Base-by-base conservation (phyloP, 495 filamentous ascomycete genomes). In the Parathielavia appendiculata region DNA sequence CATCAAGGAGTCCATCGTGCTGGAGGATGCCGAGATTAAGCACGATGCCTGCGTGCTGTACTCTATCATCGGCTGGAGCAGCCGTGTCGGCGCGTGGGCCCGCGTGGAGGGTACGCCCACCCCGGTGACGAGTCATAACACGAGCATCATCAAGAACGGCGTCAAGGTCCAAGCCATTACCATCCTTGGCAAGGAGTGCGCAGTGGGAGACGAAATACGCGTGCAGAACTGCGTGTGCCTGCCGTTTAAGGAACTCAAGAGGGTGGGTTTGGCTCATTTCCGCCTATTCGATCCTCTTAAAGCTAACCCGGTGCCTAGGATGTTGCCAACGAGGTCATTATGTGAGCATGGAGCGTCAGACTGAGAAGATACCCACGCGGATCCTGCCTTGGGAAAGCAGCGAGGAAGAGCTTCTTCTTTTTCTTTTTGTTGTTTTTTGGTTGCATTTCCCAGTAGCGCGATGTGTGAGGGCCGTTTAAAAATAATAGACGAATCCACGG, bases 111-210 rank as follows among this genome's bases (percentile, higher is more conserved):
- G 93, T 41, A 96, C 90, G 11, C 92, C 95, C 14, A 96, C 89
- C 36, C 89, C 91, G 2, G 84, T 91, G 44, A 85, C 80, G 32
- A 95, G 86, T 76, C 95, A 99, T 75, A 88, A 84, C 12, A 97
- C 95, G 10, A 96, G 87, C 74, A 91, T 97, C 63, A 76, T 97
- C 66, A 97, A 95, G 83, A 93, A 96, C 61, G 93, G 93, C 35
- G 83, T 97, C 73, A 97, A 97, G 80, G 95, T 98, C 52, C 93
- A 98, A 79, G 96, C 90, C 74, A 96, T 98, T 70, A 97, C 92
- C 38, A 98, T 97, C 63, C 76, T 98, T 62, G 93, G 92, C 68
- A 96, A 97, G 79, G 93, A 98, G 72, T 97, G 95, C 67, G 86
- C 78, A 35, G 95, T 97, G 51, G 91, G 86, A 1, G 93, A 99